Evolutionary conservation across 257 asterid species (phyloP).

Genomic region (Orobanche coerulescens): DNA sequence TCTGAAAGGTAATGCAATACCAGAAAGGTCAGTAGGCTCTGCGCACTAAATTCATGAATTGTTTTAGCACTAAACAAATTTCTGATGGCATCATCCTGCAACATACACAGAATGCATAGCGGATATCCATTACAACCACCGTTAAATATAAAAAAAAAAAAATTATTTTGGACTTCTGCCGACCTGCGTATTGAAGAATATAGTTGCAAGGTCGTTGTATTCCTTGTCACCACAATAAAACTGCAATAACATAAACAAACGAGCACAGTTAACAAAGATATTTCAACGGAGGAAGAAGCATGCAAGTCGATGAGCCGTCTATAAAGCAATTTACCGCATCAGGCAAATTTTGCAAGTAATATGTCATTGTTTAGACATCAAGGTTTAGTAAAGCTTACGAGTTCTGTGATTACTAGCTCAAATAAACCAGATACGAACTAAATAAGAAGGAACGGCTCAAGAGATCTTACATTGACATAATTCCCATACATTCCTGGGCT

Average conservation of each 20-base stretch:
- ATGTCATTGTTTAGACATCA: slow-evolving; percentile 9
- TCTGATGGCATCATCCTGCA: slow-evolving; percentile 99
- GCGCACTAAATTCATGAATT: slow-evolving; percentile 88
- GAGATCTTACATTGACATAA: slow-evolving; percentile 79
- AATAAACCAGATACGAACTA: neutral
- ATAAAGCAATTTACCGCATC: neutral
- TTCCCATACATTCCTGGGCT: slow-evolving; percentile 98
- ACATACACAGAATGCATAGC: slow-evolving; percentile 28
- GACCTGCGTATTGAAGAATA: slow-evolving; percentile 98
- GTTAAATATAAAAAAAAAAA: neutral
- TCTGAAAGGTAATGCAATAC: slow-evolving; percentile 32
- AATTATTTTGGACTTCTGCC: slow-evolving; percentile 9
- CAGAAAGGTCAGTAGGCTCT: slow-evolving; percentile 83
- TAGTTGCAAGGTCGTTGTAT: slow-evolving; percentile 95
- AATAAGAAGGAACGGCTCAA: slow-evolving; percentile 4
- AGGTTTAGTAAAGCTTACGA: neutral
- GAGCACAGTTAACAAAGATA: slow-evolving; percentile 17
- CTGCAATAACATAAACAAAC: slow-evolving; percentile 35
- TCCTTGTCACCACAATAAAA: slow-evolving; percentile 75
- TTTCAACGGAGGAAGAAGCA: neutral
- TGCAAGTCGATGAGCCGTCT: slow-evolving; percentile 4
- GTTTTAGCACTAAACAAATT: slow-evolving; percentile 97
- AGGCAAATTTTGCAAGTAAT: neutral
- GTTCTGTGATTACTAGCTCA: neutral
- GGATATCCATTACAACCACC: slow-evolving; percentile 12